Evolutionary conservation across 768 basidiomycete genomes (phyloP), one percentile per base, ranked within the genome.

Genomic region (Amylocystis lapponica): DNA sequence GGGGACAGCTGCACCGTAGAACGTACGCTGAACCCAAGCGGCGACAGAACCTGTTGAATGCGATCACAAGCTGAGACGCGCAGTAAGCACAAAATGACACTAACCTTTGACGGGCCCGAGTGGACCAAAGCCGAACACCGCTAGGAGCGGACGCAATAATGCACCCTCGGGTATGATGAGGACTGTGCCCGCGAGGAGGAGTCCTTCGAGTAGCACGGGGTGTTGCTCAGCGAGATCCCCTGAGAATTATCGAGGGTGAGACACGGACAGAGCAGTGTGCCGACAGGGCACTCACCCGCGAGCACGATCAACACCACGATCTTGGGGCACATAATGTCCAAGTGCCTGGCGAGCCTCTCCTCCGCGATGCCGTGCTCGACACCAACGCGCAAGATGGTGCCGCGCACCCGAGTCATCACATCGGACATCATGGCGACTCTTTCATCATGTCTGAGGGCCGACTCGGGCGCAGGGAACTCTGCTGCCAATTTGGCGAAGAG

Each of bases 171-270:
- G 66, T 36, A 66, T 35, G 42, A 67, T 39, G 25, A 63, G 9
- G 9, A 56, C 27, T 9, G 53, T 50, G 5, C 30, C 54, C 6
- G 52, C 41, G 38, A 62, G 40, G 13, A 69, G 17, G 9, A 51
- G 17, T 8, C 43, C 36, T 6, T 46, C 42, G 12, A 62, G 34
- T 1, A 69, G 46, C 14, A 39, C 33, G 9, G 68, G 66, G 36
- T 70, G 67, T 20, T 64, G 57, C 41, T 70, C 67, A 2, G 51
- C 53, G 5, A 70, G 41, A 30, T 69, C 64, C 11, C 65, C 68
- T 69, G 23, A n/a, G n/a, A n/a, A n/a, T n/a, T n/a, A n/a, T n/a
- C n/a, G n/a, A n/a, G n/a, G n/a, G n/a, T n/a, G n/a, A n/a, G n/a
- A n/a, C n/a, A n/a, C n/a, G n/a, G n/a, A n/a, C n/a, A n/a, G n/a